Conservation (phyloP, 371 early-diverging fungal genomes). For the Syncephalastrum monosporum region DNA sequence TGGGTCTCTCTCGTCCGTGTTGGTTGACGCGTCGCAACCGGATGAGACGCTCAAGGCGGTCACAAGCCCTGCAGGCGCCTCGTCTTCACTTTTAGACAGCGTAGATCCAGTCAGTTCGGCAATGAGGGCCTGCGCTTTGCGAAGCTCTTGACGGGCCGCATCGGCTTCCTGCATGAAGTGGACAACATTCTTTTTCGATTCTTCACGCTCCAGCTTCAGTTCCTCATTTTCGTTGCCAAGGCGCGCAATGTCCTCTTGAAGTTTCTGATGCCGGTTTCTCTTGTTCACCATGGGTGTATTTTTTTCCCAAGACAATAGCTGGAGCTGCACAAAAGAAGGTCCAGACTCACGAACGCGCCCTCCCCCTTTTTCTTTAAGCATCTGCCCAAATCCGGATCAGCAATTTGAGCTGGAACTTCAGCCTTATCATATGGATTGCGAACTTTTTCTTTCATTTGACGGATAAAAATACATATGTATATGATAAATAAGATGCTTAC, state of each 20-base stretch:
- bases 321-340: no score
- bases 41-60: not conserved
- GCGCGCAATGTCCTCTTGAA: conserved; percentile 28
- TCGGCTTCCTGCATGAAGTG: conserved; percentile 44
- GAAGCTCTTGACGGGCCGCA: conserved; percentile 21
- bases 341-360: no score
- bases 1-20: not conserved
- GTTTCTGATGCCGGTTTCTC: conserved; percentile 11
- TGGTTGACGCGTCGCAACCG: not conserved
- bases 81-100: not conserved
- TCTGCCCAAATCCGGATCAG: no score
- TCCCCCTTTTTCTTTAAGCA: no score
- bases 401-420: no score
- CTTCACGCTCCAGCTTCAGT: conserved; percentile 35
- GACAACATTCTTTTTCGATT: conserved; percentile 38
- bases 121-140: conserved; percentile 19
- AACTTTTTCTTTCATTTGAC: no score
- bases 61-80: not conserved
- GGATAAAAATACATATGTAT: no score
- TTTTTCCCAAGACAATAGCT: no score
- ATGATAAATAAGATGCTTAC: not conserved
- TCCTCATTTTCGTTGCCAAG: conserved; percentile 41
- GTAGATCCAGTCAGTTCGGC: conserved; percentile 9
- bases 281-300: conserved; percentile 15
- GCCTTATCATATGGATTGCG: no score